Evolutionary conservation across 768 basidiomycete genomes (phyloP).

Genomic region (Boletus sp.): DNA sequence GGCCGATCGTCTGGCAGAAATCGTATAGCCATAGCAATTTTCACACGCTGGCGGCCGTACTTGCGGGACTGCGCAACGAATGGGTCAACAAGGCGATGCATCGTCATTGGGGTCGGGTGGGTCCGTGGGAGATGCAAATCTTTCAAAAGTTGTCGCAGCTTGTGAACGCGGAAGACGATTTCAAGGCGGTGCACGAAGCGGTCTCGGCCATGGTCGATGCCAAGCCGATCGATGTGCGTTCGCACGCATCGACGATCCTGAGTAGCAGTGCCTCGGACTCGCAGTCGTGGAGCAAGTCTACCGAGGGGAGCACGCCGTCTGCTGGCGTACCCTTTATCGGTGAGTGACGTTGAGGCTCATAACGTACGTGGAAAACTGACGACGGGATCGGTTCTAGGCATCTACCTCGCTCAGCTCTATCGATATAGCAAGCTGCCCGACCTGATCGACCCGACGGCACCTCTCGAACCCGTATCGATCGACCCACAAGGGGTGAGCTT

Average conservation of each 20-base stretch:
- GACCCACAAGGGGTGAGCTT: constrained; percentile 63
- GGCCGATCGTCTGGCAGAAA: constrained; percentile 50
- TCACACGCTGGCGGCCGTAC: constrained; percentile 74
- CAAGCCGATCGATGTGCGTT: constrained; percentile 54
- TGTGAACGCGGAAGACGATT: constrained; percentile 62
- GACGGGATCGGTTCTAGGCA: constrained; percentile 41
- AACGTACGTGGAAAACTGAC: not conserved
- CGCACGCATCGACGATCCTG: constrained; percentile 53
- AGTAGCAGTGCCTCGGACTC: constrained; percentile 45
- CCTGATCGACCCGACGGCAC: constrained; percentile 79
- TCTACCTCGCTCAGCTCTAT: constrained; percentile 73
- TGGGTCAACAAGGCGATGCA: constrained; percentile 68
- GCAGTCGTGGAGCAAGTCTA: constrained; percentile 37
- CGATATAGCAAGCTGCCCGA: constrained; percentile 69
- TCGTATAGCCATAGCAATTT: constrained; percentile 76
- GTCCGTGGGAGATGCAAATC: constrained; percentile 69
- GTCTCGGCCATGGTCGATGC: constrained; percentile 64
- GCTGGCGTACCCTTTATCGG: constrained; percentile 85
- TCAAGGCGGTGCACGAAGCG: constrained; percentile 68
- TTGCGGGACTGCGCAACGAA: constrained; percentile 69
- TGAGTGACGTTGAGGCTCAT: constrained; percentile 33
- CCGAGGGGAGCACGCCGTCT: constrained; percentile 44
- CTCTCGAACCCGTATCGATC: constrained; percentile 63
- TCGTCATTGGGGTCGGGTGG: constrained; percentile 64
- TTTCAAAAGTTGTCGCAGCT: constrained; percentile 71